Base-by-base conservation (phyloP, 1,284 basidiomycete genomes). In the Acaromyces ingoldii region DNA sequence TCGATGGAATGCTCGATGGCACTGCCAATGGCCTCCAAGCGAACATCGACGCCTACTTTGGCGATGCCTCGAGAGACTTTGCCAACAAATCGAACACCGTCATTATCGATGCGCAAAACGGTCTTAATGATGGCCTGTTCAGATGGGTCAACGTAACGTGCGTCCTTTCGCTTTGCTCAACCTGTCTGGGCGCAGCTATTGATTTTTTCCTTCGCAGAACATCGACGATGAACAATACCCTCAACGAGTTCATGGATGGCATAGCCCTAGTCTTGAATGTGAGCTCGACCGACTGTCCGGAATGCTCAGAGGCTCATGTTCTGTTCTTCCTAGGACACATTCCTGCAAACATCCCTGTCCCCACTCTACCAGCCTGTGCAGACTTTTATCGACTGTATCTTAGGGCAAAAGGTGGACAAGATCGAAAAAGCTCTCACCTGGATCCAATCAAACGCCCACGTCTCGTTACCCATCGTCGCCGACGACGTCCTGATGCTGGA, bases 121-220 rank as follows among this genome's bases (percentile, higher is more conserved):
- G 83, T 10, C 83, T 97, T 75, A 90, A 97, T 75, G 77, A 87
- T 31, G 49, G 65, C 29, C 56, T 67, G 9, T 93, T 97, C 58
- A 87, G 88, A 15, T 97, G 91, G 92, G 85, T 97, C 46, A 90
- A 95, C 68, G 82, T 80, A n/a, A 95, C 92, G 1, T 13, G 29
- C 29, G 13, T 30, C 29, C 7, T 30, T 30, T 30, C 7, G 7
- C 7, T 13, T 7, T 30, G 29, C 29, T 30, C 13, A 6, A 30
- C 13, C 29, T 7, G 29, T 30, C 29, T n/a, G n/a, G n/a, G n/a
- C n/a, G n/a, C n/a, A n/a, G n/a, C n/a, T n/a, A n/a, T n/a, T n/a
- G n/a, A n/a, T n/a, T n/a, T n/a, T n/a, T n/a, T 13, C 29, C 13
- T 30, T 30, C 29, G 29, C 29, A 30, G n/a, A n/a, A 45, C 42